phyloP scores from a whole-genome alignment of 2,329 filamentous ascomycete species.

The Cytospora chrysosperma region DNA sequence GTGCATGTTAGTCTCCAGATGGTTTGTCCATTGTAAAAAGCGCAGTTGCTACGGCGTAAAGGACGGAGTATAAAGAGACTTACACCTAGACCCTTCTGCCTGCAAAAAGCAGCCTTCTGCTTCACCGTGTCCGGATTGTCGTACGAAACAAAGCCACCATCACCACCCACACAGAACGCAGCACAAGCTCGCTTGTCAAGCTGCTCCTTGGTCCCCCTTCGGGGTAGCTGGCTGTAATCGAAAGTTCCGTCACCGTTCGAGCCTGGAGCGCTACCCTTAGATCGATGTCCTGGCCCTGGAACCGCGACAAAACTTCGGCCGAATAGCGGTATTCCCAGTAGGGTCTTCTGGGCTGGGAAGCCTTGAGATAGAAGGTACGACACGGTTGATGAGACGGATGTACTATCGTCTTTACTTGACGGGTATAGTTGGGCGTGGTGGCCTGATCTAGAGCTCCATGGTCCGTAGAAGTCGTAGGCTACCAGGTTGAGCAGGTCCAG shows the following conservation, averaged over 20 bases:
- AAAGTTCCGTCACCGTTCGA: slow-evolving; percentile 62
- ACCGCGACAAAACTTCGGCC: slow-evolving; percentile 72
- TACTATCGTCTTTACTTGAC: slow-evolving; percentile 51
- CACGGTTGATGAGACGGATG: slow-evolving; percentile 66
- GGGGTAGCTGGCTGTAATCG: slow-evolving; percentile 70
- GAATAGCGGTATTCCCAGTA: slow-evolving; percentile 74
- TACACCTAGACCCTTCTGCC: slow-evolving; percentile 66
- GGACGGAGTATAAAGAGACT: slow-evolving; percentile 32
- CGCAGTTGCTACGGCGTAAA: slow-evolving; percentile 5
- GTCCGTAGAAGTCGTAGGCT: slow-evolving; percentile 76
- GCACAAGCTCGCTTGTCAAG: slow-evolving; percentile 67
- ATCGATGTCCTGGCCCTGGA: slow-evolving; percentile 62
- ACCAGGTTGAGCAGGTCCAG: slow-evolving; percentile 77
- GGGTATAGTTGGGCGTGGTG: slow-evolving; percentile 76
- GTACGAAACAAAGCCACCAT: slow-evolving; percentile 77
- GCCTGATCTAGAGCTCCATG: slow-evolving; percentile 66
- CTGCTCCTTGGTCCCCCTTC: slow-evolving; percentile 59
- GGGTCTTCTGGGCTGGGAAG: slow-evolving; percentile 68
- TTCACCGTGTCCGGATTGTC: slow-evolving; percentile 75
- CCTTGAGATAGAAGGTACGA: slow-evolving; percentile 64
- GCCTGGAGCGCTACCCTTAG: slow-evolving; percentile 45
- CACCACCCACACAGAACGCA: slow-evolving; percentile 69
- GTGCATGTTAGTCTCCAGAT: slow-evolving; percentile 19
- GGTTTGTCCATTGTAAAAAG: neutral
- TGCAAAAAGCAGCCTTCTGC: slow-evolving; percentile 73